Evolutionary conservation across 192 early-diverging fungal genomes (phyloP), one percentile per base, ranked within the genome.

Genomic region (Gonapodya sp.): DNA sequence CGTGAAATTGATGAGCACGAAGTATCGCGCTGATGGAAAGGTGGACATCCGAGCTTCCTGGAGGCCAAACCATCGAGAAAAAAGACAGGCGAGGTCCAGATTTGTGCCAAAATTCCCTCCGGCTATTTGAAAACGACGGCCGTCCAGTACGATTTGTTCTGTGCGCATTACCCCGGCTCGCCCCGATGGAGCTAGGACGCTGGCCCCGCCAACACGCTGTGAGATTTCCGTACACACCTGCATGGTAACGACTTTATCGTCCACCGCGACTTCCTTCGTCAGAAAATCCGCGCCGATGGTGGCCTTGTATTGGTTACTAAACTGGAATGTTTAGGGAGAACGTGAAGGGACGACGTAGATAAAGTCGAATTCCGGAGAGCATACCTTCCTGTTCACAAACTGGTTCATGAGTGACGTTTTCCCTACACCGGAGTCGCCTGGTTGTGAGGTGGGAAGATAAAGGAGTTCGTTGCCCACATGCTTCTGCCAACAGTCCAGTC

Each of bases 321-420:
- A 99, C 84, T 96, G 78, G n/a, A n/a, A 94, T 94, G 86, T 96
- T 96, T 32, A 99, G 96, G 90, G 96, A 99, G 87, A 98, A 18
- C 2, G 8, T 34, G 75, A 31, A 34, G 34, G 8, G 30, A 18
- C 2, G 75, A 33, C 75, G 2, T 2, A 2, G 14, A 18, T 2
- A 77, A 31, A 32, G 31, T 18, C 75, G 30, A 18, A 16, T 33
- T 16, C 2, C 75, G 34, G 75, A 18, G 8, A 14, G 30, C 75
- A 2, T 33, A 33, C 75, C 75, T 18, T 34, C 34, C 18, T 77
- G 30, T 18, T 18, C 16, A 77, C 30, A 34, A 34, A 77, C 8
- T 34, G 98, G 90, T 99, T 98, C 97, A 99, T 99, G 84, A 99
- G 88, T 35, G 96, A 98, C 34, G 98, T 98, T 84, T 97, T 98